Evolutionary conservation across 2,329 filamentous ascomycete genomes (phyloP), one percentile per base, ranked within the genome.

Genomic region (Penicillium crustosum): DNA sequence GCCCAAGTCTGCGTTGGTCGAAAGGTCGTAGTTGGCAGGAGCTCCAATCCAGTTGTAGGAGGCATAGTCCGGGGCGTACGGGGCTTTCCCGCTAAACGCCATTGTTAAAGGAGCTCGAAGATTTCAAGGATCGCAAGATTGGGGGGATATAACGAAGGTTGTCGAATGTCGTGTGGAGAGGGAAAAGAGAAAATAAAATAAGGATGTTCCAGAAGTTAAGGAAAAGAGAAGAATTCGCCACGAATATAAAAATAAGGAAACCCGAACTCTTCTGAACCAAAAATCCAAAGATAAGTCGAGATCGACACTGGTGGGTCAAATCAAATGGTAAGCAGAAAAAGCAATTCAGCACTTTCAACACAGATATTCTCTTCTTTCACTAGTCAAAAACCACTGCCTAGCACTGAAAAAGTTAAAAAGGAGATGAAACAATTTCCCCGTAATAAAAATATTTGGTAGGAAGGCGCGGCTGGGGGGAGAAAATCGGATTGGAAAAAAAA

Each of bases 1-100:
- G 68, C 91, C 91, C 57, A 84, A 81, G 61, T 82, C 81, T 38
- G 78, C 63, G 70, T 90, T 79, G 49, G 84, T 84, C 12, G 76
- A 56, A 8, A 75, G 65, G 10, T 67, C 63, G 58, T 74, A 79
- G 63, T 80, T 71, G 31, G 78, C 64, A 21, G 78, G 78, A 47
- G 77, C 74, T 39, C 78, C 78, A 12, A 75, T 75, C 78, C 78
- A 80, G 70, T 79, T 78, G 71, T 80, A 80, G 23, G 78, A 80
- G 23, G 78, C 78, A 69, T 79, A 80, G 48, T 77, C 70, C 23
- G 78, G 77, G 53, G 66, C 61, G 60, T 70, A 77, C 17, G 69
- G 67, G 57, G 66, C 62, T 49, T 65, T 64, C 55, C 64, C 66
- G 62, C 69, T 66, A 54, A 70, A 66, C 57, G 65, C 65, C 66